Percentiles rank a stretch among this genome's conserved stretches.
phyloP scores from a whole-genome alignment of 2,329 filamentous ascomycete species.

The Sporothrix euskadiensis region DNA sequence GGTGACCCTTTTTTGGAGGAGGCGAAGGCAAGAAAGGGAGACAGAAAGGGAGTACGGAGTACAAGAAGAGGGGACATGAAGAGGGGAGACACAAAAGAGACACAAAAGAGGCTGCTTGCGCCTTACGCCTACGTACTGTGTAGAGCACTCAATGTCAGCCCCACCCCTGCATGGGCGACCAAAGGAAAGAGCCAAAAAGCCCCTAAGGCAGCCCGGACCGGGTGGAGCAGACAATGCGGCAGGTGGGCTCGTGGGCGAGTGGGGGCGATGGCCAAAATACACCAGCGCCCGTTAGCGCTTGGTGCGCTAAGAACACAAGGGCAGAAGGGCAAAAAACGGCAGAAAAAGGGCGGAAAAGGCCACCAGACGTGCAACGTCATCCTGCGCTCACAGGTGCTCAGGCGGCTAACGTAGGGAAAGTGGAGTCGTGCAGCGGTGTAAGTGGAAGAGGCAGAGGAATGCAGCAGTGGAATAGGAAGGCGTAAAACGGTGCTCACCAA shows the following conservation, averaged over 20 bases:
- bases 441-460: background rate
- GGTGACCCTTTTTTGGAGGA: conserved; percentile 18
- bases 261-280: background rate
- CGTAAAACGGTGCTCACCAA: background rate
- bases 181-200: background rate
- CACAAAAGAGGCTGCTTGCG: background rate
- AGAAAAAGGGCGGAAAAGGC: background rate
- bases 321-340: background rate
- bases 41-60: background rate
- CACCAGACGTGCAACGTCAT: conserved; percentile 22
- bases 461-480: background rate
- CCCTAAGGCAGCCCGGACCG: conserved; percentile 12
- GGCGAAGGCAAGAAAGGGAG: background rate
- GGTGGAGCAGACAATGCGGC: background rate
- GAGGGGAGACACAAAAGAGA: too few relatives aligned
- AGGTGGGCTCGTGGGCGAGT: background rate
- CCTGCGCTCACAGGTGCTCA: background rate
- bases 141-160: background rate
- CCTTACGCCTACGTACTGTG: background rate
- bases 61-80: background rate
- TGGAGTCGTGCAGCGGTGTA: conserved; percentile 6
- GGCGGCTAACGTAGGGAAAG: background rate
- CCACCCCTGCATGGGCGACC: conserved; percentile 9
- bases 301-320: background rate
- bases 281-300: conserved; percentile 16